Conservation (phyloP, 1,139 yeast genomes). For the Protomyces macrosporus region DNA sequence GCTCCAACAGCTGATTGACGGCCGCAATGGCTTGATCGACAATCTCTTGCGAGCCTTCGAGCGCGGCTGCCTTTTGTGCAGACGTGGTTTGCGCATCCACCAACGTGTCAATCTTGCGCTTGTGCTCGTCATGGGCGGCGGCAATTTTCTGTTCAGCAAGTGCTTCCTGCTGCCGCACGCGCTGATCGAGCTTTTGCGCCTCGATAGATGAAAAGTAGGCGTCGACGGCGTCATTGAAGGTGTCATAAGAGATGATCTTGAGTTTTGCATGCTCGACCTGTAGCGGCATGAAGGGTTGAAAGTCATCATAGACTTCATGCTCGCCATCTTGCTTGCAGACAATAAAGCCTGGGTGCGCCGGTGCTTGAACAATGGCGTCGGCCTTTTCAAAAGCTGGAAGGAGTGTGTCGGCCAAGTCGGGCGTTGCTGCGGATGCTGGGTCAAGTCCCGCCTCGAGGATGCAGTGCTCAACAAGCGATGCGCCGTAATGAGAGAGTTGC, state of each 20-base stretch:
- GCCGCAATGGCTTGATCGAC: constrained; percentile 70
- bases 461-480: constrained; percentile 64
- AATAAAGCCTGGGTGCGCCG: constrained; percentile 55
- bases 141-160: constrained; percentile 69
- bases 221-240: constrained; percentile 79
- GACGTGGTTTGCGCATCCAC: constrained; percentile 60
- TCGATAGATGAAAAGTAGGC: constrained; percentile 78
- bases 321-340: constrained; percentile 49
- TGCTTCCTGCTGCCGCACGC: constrained; percentile 69
- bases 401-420: constrained; percentile 45
- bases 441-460: constrained; percentile 29
- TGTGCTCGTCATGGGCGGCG: constrained; percentile 68
- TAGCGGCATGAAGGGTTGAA: constrained; percentile 76
- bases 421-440: constrained; percentile 42
- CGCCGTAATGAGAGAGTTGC: constrained; percentile 67
- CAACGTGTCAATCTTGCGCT: constrained; percentile 63
- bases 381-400: constrained; percentile 50
- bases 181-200: constrained; percentile 66
- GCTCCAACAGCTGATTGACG: constrained; percentile 62
- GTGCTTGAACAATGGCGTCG: constrained; percentile 40
- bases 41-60: constrained; percentile 61
- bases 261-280: constrained; percentile 36
- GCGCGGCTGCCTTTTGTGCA: constrained; percentile 63
- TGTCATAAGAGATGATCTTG: constrained; percentile 45
- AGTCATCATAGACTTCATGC: constrained; percentile 56